Evolutionary conservation across 78 protist species (phyloP).

Genomic region (Acrasis kona): DNA sequence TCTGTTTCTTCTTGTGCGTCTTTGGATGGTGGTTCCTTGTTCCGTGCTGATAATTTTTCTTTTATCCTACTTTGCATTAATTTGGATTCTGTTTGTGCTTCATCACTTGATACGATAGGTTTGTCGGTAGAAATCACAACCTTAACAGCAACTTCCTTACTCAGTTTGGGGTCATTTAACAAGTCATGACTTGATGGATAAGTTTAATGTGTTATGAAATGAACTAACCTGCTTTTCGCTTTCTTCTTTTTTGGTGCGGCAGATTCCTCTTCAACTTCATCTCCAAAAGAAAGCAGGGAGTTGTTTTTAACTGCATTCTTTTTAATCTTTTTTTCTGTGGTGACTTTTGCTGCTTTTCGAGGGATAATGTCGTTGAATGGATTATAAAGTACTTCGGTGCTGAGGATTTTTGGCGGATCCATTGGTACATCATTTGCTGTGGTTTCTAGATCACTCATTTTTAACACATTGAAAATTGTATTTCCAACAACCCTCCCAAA

Average conservation of each 20-base stretch:
- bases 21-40: background rate
- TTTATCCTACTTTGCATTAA: too few relatives aligned
- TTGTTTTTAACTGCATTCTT: conserved; percentile 6
- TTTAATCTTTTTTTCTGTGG: too few relatives aligned
- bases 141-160: background rate
- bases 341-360: background rate
- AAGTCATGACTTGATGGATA: conserved; percentile 1
- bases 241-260: background rate
- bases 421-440: conserved; percentile 71
- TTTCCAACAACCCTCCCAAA: conserved; percentile 76
- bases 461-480: conserved; percentile 59
- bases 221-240: too few relatives aligned
- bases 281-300: conserved; percentile 35
- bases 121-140: too few relatives aligned
- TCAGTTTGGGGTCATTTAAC: background rate
- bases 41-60: background rate
- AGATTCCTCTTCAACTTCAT: conserved; percentile 28
- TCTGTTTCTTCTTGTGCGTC: background rate
- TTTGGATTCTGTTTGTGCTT: too few relatives aligned
- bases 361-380: conserved; percentile 83
- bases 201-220: too few relatives aligned
- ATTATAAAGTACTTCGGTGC: conserved; percentile 55
- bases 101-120: too few relatives aligned
- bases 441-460: conserved; percentile 49
- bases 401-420: conserved; percentile 43